Conservation (phyloP, 139 green algal genomes). For the Prasinococcaceae sp. region DNA sequence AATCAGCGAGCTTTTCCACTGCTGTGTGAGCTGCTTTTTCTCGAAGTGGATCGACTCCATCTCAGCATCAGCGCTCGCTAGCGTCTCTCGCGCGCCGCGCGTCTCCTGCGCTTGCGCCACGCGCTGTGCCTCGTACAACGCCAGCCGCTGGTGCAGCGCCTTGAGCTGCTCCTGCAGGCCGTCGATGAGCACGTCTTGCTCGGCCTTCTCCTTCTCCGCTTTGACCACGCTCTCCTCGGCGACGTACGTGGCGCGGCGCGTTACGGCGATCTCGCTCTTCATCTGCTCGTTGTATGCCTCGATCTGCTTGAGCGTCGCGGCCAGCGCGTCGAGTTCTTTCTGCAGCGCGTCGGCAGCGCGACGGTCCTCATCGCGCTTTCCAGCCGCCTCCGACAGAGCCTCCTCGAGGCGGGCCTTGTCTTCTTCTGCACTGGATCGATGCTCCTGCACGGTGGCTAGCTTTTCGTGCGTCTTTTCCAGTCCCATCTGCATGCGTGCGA, state of each 20-base stretch:
- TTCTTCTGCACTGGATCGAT: neutral
- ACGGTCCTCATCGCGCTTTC: neutral
- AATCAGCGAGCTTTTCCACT: slow-evolving; percentile 63
- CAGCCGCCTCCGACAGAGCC: neutral
- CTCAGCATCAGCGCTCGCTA: slow-evolving; percentile 33
- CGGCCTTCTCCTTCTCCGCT: slow-evolving; percentile 63
- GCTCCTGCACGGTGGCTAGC: slow-evolving; percentile 10
- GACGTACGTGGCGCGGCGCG: slow-evolving; percentile 55
- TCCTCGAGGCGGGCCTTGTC: too few relatives aligned
- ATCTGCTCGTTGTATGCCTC: slow-evolving; percentile 42
- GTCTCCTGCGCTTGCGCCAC: slow-evolving; percentile 60
- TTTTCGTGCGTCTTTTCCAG: slow-evolving; percentile 59
- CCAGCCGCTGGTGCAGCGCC: slow-evolving; percentile 36
- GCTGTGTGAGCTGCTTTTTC: slow-evolving; percentile 69
- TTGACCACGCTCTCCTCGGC: slow-evolving; percentile 55
- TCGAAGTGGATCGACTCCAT: slow-evolving; percentile 80
- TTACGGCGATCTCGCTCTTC: slow-evolving; percentile 65
- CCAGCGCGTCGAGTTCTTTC: slow-evolving; percentile 56
- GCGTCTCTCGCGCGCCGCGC: slow-evolving; percentile 34
- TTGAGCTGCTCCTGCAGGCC: slow-evolving; percentile 32
- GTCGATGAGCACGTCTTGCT: slow-evolving; percentile 65
- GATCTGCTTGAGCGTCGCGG: slow-evolving; percentile 29
- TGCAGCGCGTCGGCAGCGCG: slow-evolving; percentile 37
- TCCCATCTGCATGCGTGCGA: slow-evolving; percentile 62
- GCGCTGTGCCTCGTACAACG: slow-evolving; percentile 41